phyloP scores from a whole-genome alignment of 1,284 basidiomycete genomes.

The Cryptococcus deneoformans region DNA sequence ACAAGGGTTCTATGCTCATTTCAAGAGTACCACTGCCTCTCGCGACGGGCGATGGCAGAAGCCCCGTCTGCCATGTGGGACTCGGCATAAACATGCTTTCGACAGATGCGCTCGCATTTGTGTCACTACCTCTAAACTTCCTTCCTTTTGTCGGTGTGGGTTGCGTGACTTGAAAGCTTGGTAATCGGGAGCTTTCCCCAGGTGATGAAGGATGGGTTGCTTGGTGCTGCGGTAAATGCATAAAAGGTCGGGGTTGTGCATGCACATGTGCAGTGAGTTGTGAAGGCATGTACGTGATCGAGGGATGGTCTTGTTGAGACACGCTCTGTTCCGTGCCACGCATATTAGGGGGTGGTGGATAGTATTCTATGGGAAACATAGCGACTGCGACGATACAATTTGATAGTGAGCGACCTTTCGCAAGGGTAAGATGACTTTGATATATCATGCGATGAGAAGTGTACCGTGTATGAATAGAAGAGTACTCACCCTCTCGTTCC shows the following conservation, averaged over 20 bases:
- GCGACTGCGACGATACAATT: too few species aligned
- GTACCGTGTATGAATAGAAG: too few species aligned
- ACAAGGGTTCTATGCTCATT: constrained; percentile 6
- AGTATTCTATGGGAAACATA: too few species aligned
- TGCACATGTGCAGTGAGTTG: too few species aligned
- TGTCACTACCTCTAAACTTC: constrained; percentile 15
- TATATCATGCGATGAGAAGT: too few species aligned
- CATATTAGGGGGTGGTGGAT: too few species aligned
- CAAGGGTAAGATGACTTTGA: too few species aligned
- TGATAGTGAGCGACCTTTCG: too few species aligned
- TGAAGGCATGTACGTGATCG: too few species aligned
- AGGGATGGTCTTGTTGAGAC: too few species aligned
- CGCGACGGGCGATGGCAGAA: constrained; percentile 1
- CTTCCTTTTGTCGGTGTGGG: constrained; percentile 26
- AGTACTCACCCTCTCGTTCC: too few species aligned
- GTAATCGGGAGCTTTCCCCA: constrained; percentile 2
- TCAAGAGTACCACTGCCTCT: constrained; percentile 2
- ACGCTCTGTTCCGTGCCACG: too few species aligned
- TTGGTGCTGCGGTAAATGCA: constrained; percentile 5
- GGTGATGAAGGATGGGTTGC: not conserved
- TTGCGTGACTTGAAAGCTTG: constrained; percentile 23
- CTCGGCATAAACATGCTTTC: constrained; percentile 5
- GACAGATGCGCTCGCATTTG: constrained; percentile 7
- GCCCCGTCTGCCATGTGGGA: constrained; percentile 1
- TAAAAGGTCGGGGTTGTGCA: not conserved